These are phyloP conservation scores for Sporothrix protearum DNA, from an alignment of 2,329 filamentous ascomycete species.

Conservation along the genomic window DNA sequence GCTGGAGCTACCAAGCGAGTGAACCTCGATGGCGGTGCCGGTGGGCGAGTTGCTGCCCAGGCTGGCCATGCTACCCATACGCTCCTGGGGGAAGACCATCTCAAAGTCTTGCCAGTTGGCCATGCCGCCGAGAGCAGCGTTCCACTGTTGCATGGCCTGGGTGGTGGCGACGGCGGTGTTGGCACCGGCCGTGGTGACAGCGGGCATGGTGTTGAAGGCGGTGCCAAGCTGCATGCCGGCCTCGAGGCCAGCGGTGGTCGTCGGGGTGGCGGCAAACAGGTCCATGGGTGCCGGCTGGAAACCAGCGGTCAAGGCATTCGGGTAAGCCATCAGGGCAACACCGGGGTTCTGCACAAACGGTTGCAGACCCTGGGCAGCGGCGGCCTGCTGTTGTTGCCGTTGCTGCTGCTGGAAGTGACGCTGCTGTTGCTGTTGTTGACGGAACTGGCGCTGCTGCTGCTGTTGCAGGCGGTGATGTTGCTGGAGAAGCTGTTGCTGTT, in stretches of 20 bases:
- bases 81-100: slow-evolving; percentile 41
- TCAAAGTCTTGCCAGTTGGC: slow-evolving; percentile 80
- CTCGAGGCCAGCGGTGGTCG: slow-evolving; percentile 60
- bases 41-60: slow-evolving; percentile 65
- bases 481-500: slow-evolving; percentile 42
- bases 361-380: slow-evolving; percentile 43
- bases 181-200: slow-evolving; percentile 48
- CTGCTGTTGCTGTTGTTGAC: slow-evolving; percentile 33
- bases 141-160: slow-evolving; percentile 58
- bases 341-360: slow-evolving; percentile 56
- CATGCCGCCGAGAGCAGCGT: slow-evolving; percentile 48
- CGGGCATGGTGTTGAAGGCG: slow-evolving; percentile 56
- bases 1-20: slow-evolving; percentile 79
- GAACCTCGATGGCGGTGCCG: slow-evolving; percentile 77
- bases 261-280: slow-evolving; percentile 57
- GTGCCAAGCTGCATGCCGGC: slow-evolving; percentile 60
- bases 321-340: slow-evolving; percentile 47
- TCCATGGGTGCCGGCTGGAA: slow-evolving; percentile 57
- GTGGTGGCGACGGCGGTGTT: slow-evolving; percentile 42
- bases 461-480: slow-evolving; percentile 48
- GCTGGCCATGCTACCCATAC: slow-evolving; percentile 37
- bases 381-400: slow-evolving; percentile 37
- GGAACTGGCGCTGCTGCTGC: slow-evolving; percentile 42
- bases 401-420: slow-evolving; percentile 46
- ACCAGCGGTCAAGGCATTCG: slow-evolving; percentile 43